These are phyloP conservation scores for Xylaria curta DNA, from an alignment of 495 filamentous ascomycete genomes.

Conservation along the genomic window DNA sequence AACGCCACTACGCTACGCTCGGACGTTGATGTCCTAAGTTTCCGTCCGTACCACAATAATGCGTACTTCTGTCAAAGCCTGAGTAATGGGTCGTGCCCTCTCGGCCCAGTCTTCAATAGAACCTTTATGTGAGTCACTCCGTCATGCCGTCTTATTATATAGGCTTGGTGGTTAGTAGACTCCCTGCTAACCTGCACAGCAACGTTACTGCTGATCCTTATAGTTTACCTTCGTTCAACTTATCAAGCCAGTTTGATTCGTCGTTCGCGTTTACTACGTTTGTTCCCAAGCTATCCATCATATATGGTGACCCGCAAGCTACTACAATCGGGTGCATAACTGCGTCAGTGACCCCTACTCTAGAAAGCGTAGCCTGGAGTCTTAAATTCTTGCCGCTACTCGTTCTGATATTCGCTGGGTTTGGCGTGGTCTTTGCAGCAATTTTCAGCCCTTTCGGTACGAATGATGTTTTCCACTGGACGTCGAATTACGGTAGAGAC, in stretches of 20 bases:
- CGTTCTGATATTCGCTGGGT: slow-evolving; percentile 77
- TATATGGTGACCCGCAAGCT: slow-evolving; percentile 69
- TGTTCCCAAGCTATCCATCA: slow-evolving; percentile 69
- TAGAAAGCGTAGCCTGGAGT: slow-evolving; percentile 66
- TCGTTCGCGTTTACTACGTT: slow-evolving; percentile 86
- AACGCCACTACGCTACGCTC: slow-evolving; percentile 74
- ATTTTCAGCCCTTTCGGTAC: slow-evolving; percentile 95
- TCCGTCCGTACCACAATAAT: slow-evolving; percentile 63
- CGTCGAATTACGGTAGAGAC: slow-evolving; percentile 94
- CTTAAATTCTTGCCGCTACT: slow-evolving; percentile 81
- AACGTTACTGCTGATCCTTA: slow-evolving; percentile 38
- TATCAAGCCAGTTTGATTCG: slow-evolving; percentile 77
- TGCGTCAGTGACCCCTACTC: slow-evolving; percentile 78
- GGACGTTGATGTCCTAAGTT: slow-evolving; percentile 74
- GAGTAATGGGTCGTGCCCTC: slow-evolving; percentile 70
- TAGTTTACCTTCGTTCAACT: slow-evolving; percentile 72
- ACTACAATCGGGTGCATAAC: slow-evolving; percentile 80
- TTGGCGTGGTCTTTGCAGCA: slow-evolving; percentile 80
- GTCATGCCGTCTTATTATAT: neutral
- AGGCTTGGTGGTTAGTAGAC: neutral
- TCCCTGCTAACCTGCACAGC: slow-evolving; percentile 13
- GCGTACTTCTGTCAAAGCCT: slow-evolving; percentile 69
- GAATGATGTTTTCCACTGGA: slow-evolving; percentile 87
- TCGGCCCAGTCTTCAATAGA: slow-evolving; percentile 70
- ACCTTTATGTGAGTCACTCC: slow-evolving; percentile 60